These are phyloP conservation scores for Brassica juncea DNA, from an alignment of 345 rosid species.

Conservation along the genomic window DNA sequence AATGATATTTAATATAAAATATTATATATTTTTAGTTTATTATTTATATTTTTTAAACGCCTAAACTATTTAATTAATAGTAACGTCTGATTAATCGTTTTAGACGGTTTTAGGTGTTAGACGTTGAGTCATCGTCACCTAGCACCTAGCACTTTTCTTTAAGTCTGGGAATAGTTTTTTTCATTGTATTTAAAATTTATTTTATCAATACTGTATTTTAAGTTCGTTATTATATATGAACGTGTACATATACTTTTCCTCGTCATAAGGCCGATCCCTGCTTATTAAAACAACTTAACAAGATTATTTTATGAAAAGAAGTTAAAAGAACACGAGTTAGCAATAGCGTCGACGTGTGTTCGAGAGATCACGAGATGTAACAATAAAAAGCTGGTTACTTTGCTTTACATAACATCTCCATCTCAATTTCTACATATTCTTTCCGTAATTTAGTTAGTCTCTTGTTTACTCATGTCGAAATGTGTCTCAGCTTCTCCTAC, in stretches of 20 bases:
- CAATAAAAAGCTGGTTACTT: slow-evolving; percentile 29
- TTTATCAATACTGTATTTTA: too few relatives aligned
- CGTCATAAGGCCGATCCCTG: slow-evolving; percentile 13
- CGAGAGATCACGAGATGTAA: slow-evolving; percentile 28
- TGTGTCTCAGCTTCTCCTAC: slow-evolving; percentile 35
- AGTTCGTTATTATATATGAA: not conserved
- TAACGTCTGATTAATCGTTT: too few relatives aligned
- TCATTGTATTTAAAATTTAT: too few relatives aligned
- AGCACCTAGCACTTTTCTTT: too few relatives aligned
- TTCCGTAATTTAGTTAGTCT: slow-evolving; percentile 20
- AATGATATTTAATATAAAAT: too few relatives aligned
- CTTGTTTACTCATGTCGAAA: slow-evolving; percentile 22
- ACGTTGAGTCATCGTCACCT: too few relatives aligned
- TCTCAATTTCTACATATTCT: slow-evolving; percentile 33
- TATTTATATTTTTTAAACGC: too few relatives aligned
- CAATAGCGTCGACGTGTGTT: slow-evolving; percentile 24
- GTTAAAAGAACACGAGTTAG: not conserved
- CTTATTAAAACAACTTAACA: not conserved
- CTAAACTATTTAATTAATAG: too few relatives aligned
- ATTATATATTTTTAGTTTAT: too few relatives aligned
- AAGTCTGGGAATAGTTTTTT: too few relatives aligned
- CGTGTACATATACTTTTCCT: slow-evolving; percentile 34
- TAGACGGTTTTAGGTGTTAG: too few relatives aligned
- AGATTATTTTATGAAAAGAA: not conserved
- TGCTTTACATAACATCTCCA: slow-evolving; percentile 31